phyloP scores from a whole-genome alignment of 208 protist species.

The Trypanosoma lewisi region DNA sequence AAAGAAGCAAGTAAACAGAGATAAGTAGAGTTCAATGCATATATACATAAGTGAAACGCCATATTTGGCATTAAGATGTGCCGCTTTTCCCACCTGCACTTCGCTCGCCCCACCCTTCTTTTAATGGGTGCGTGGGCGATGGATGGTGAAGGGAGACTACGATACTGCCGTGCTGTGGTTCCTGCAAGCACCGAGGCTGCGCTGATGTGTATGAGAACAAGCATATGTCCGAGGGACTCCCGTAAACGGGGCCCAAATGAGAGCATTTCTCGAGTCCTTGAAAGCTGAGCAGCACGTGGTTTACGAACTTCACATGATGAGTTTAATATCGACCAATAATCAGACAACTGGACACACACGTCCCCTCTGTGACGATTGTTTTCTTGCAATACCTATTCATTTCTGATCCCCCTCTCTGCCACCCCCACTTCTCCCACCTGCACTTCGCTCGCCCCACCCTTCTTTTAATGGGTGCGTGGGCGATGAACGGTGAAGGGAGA shows the following conservation, averaged over 20 bases:
- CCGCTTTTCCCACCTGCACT: conserved; percentile 37
- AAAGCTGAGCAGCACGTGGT: conserved; percentile 17
- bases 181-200: neutral
- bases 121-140: conserved; percentile 25
- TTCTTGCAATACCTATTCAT: neutral
- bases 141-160: conserved; percentile 24
- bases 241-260: conserved; percentile 12
- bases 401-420: neutral
- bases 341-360: conserved; percentile 3
- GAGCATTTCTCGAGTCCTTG: conserved; percentile 26
- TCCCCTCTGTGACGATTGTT: conserved; percentile 1
- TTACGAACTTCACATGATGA: conserved; percentile 3
- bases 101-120: conserved; percentile 44
- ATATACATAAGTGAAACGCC: neutral
- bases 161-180: neutral
- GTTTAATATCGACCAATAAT: conserved; percentile 32
- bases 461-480: conserved; percentile 11
- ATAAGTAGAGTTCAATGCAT: too few relatives aligned
- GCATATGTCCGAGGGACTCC: conserved; percentile 29
- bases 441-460: conserved; percentile 51
- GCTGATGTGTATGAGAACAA: conserved; percentile 35
- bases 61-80: too few relatives aligned
- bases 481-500: conserved; percentile 33
- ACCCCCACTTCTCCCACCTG: conserved; percentile 11
- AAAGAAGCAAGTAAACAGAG: neutral